Evolutionary conservation across 306 rosid species (phyloP), one percentile per base, ranked within the genome.

Genomic region (Inga laurina): DNA sequence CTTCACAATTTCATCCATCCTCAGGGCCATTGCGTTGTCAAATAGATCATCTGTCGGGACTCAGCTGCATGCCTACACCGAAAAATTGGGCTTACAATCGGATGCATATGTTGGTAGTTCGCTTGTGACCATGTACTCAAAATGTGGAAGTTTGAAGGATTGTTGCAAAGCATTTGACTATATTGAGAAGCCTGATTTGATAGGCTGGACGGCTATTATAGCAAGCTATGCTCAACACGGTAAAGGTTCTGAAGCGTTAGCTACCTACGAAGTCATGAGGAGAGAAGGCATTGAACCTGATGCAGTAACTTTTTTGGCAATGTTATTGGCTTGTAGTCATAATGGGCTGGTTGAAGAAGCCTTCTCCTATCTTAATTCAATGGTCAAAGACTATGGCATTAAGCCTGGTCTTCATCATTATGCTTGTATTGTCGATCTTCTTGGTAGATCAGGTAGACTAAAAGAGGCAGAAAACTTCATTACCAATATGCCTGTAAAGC

Each of bases 141-240:
- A 89, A 75, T 87, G 85, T 46, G 98, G 97, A 82, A 90, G 92
- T 64, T 79, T 92, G 75, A 91, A 85, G 84, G 93, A 91, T 74
- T 94, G 97, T 51, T 32, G 44, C 61, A 92, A 89, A 79, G 93
- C 94, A 66, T 94, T 92, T 82, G 82, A 82, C 80, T 91, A 90
- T 72, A 87, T 87, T 56, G 89, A 85, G 84, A 90, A 89, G 80
- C 94, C 85, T 66, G 96, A 94, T 78, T 79, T 91, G 88, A 79
- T 94, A 43, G 88, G 93, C 72, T 90, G 93, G 98, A 94, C 96
- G 5, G 77, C 94, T 30, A 85, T 94, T 90, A 91, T 94, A 61
- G 84, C 84, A 73, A 90, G 95, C 91, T 91, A 89, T 88, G 97
- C 94, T 76, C 90, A 87, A 45, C 97, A 92, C 37, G 94, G 98